Conservation (phyloP, 208 protist genomes). For the Angomonas ambiguus region DNA sequence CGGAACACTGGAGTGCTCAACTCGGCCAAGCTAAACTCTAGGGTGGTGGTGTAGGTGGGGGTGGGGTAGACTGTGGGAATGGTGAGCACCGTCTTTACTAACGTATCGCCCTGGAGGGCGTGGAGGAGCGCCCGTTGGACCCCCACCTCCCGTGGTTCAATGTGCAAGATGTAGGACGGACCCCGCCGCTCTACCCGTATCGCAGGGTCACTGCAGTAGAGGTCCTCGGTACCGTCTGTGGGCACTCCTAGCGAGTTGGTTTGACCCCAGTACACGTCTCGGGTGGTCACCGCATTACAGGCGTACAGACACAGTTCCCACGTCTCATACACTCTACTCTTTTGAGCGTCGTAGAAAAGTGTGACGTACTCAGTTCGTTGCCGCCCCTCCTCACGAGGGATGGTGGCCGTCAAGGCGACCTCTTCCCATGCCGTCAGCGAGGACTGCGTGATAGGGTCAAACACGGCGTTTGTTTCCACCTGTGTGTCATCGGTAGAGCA, state of each 20-base stretch:
- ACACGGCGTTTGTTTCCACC: slow-evolving; percentile 62
- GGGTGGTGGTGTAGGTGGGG: slow-evolving; percentile 73
- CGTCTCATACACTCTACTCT: slow-evolving; percentile 73
- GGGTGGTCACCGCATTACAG: slow-evolving; percentile 58
- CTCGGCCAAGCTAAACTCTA: slow-evolving; percentile 72
- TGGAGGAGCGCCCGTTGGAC: slow-evolving; percentile 66
- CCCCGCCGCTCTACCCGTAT: slow-evolving; percentile 38
- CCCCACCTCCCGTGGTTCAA: slow-evolving; percentile 69
- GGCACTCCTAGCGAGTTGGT: slow-evolving; percentile 72
- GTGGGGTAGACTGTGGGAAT: slow-evolving; percentile 70
- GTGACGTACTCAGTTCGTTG: slow-evolving; percentile 81
- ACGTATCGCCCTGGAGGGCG: slow-evolving; percentile 38
- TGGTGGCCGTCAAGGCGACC: slow-evolving; percentile 45
- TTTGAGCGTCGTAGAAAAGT: slow-evolving; percentile 64
- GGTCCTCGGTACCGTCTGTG: slow-evolving; percentile 44
- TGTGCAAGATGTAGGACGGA: slow-evolving; percentile 58
- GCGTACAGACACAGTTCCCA: slow-evolving; percentile 86
- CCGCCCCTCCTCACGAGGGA: slow-evolving; percentile 31
- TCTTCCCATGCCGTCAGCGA: slow-evolving; percentile 85
- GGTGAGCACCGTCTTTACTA: slow-evolving; percentile 74
- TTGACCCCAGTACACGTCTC: slow-evolving; percentile 78
- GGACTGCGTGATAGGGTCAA: slow-evolving; percentile 83
- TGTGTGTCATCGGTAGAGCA: slow-evolving; percentile 38
- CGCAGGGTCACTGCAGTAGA: slow-evolving; percentile 72
- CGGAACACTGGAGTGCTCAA: slow-evolving; percentile 64